These are phyloP conservation scores for Acidiella bohemica DNA, from an alignment of 495 filamentous ascomycete genomes.

Conservation along the genomic window DNA sequence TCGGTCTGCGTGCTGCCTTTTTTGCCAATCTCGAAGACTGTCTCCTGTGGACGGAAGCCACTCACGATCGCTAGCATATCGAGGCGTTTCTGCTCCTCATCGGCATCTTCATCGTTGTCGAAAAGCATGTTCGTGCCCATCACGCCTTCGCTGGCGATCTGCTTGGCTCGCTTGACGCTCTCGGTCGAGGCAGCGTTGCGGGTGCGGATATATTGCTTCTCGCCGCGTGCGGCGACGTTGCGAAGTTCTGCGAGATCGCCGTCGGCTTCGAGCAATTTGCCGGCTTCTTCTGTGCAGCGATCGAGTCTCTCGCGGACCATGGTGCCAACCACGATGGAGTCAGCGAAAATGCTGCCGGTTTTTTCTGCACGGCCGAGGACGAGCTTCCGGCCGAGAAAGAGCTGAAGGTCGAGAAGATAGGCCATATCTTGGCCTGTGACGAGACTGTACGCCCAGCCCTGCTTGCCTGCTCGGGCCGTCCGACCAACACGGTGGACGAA, in stretches of 20 bases:
- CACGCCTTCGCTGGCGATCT: conserved; percentile 58
- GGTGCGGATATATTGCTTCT: conserved; percentile 81
- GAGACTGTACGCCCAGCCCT: conserved; percentile 89
- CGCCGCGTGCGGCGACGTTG: conserved; percentile 68
- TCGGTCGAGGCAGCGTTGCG: conserved; percentile 76
- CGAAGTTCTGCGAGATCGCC: conserved; percentile 57
- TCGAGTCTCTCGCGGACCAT: conserved; percentile 57
- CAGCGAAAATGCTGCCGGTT: conserved; percentile 50
- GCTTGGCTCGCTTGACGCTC: conserved; percentile 72
- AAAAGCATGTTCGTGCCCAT: conserved; percentile 63
- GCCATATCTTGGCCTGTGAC: conserved; percentile 73
- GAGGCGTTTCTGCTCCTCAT: conserved; percentile 53
- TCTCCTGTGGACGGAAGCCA: conserved; percentile 77
- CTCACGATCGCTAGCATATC: conserved; percentile 77
- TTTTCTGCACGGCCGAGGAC: conserved; percentile 47
- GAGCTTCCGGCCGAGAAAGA: conserved; percentile 74
- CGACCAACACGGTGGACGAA: conserved; percentile 93
- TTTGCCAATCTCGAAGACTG: conserved; percentile 83
- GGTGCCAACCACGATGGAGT: conserved; percentile 67
- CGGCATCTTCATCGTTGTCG: conserved; percentile 44
- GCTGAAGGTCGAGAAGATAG: conserved; percentile 86
- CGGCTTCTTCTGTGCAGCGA: conserved; percentile 61
- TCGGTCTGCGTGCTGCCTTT: conserved; percentile 50
- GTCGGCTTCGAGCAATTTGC: conserved; percentile 59
- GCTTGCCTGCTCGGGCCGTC: conserved; percentile 81